Percentiles rank a stretch among this genome's conserved stretches.
Conservation (phyloP, 1,139 yeast genomes). For the Magnusiomyces paraingens region DNA sequence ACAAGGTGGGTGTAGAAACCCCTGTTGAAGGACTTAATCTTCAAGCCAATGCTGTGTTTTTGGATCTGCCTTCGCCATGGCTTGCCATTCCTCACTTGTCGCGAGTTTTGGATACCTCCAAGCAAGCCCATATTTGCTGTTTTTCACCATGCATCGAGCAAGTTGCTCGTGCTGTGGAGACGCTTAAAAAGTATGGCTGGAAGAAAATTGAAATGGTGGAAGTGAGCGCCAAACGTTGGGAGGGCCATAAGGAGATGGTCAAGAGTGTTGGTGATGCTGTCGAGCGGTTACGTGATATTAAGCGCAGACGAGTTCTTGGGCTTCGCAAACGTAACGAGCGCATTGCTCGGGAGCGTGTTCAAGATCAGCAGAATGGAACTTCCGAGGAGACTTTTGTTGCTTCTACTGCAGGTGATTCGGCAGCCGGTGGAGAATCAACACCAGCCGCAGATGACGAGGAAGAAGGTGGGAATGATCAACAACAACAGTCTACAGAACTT, state of each 20-base stretch:
- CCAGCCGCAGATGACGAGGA: neutral
- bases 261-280: slow-evolving; percentile 76
- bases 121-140: slow-evolving; percentile 71
- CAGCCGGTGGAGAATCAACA: slow-evolving; percentile 7
- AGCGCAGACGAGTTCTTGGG: slow-evolving; percentile 67
- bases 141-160: slow-evolving; percentile 98
- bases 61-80: slow-evolving; percentile 98
- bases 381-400: slow-evolving; percentile 20
- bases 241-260: slow-evolving; percentile 85
- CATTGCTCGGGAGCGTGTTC: slow-evolving; percentile 20
- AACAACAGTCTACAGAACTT: slow-evolving; percentile 6
- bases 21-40: slow-evolving; percentile 33
- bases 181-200: slow-evolving; percentile 75
- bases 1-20: neutral
- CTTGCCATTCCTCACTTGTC: slow-evolving; percentile 77
- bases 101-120: slow-evolving; percentile 48
- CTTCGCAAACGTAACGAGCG: slow-evolving; percentile 49
- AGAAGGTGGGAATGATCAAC: slow-evolving; percentile 5
- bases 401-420: slow-evolving; percentile 13
- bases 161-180: slow-evolving; percentile 76
- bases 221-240: slow-evolving; percentile 80
- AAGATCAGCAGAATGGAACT: slow-evolving; percentile 8
- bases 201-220: slow-evolving; percentile 90
- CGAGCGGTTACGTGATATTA: slow-evolving; percentile 73
- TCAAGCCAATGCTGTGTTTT: slow-evolving; percentile 66